Conservation (phyloP, 2,329 filamentous ascomycete species). For the Hymenoscyphus fructigenus region DNA sequence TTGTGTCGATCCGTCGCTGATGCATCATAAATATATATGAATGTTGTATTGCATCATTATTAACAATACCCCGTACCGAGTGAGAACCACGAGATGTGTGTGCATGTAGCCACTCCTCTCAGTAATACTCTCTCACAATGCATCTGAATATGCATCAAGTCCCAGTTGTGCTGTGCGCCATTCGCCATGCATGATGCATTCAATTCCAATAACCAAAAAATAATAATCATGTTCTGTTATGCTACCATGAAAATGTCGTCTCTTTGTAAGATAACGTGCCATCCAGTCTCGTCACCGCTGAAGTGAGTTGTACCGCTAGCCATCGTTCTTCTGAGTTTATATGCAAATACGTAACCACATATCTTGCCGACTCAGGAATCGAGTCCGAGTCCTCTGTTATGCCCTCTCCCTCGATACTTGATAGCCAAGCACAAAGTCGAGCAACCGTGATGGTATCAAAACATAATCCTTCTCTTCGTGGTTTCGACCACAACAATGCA, state of each 20-base stretch:
- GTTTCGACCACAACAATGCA: conserved; percentile 34
- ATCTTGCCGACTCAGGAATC: conserved; percentile 32
- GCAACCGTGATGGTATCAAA: conserved; percentile 36
- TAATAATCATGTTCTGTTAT: conserved; percentile 4
- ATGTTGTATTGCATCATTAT: conserved; percentile 13
- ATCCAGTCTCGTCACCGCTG: conserved; percentile 26
- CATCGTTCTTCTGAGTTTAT: conserved; percentile 35
- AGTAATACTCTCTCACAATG: not conserved
- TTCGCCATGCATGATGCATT: conserved; percentile 16
- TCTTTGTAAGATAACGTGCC: conserved; percentile 31
- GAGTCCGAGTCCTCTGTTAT: conserved; percentile 29
- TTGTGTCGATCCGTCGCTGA: conserved; percentile 9
- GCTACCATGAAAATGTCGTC: conserved; percentile 37
- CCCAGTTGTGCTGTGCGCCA: conserved; percentile 8
- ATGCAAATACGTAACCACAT: conserved; percentile 33
- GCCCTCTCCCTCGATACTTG: conserved; percentile 35
- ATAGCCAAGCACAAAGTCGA: conserved; percentile 35
- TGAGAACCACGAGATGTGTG: conserved; percentile 15
- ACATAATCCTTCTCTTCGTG: conserved; percentile 35
- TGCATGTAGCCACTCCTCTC: conserved; percentile 10
- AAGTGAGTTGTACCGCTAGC: conserved; percentile 34
- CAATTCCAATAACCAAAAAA: not conserved
- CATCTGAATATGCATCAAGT: conserved; percentile 3
- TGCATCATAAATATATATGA: conserved; percentile 6
- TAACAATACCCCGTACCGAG: conserved; percentile 14